Evolutionary conservation across 768 basidiomycete genomes (phyloP).

Genomic region (Tulasnella sp.): DNA sequence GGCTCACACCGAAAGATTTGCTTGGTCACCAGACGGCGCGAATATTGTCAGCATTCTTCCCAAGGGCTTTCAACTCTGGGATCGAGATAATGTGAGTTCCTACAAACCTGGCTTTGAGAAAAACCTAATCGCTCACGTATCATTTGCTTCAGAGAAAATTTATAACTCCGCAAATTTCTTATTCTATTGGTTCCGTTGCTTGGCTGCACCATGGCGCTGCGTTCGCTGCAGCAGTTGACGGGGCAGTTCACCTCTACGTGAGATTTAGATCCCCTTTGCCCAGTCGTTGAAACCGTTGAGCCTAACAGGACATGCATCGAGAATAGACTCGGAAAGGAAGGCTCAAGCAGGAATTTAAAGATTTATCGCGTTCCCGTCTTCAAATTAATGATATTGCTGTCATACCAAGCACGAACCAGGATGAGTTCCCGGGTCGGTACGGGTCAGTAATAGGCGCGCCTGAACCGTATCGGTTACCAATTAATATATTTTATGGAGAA

Average conservation of each 20-base stretch:
- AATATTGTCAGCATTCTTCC: background rate
- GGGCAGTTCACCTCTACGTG: background rate
- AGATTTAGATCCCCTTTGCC: background rate
- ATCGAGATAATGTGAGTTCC: background rate
- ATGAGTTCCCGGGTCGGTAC: background rate
- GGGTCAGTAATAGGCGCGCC: background rate
- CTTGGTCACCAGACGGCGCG: conserved; percentile 46
- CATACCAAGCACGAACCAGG: background rate
- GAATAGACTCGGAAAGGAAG: background rate
- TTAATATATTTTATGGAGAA: background rate
- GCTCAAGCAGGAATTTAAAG: background rate
- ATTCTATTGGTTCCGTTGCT: background rate
- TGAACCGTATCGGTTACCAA: background rate
- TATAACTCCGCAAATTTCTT: background rate
- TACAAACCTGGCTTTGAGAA: background rate
- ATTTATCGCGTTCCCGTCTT: background rate
- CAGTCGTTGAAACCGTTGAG: background rate
- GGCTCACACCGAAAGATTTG: conserved; percentile 49
- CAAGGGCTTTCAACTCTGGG: background rate
- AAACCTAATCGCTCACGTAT: background rate
- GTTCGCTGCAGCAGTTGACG: background rate
- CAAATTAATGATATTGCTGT: background rate
- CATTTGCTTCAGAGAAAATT: background rate
- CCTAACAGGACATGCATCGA: background rate
- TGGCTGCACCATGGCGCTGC: background rate